phyloP scores from a whole-genome alignment of 495 filamentous ascomycete species.

The Entonaema liquescens region DNA sequence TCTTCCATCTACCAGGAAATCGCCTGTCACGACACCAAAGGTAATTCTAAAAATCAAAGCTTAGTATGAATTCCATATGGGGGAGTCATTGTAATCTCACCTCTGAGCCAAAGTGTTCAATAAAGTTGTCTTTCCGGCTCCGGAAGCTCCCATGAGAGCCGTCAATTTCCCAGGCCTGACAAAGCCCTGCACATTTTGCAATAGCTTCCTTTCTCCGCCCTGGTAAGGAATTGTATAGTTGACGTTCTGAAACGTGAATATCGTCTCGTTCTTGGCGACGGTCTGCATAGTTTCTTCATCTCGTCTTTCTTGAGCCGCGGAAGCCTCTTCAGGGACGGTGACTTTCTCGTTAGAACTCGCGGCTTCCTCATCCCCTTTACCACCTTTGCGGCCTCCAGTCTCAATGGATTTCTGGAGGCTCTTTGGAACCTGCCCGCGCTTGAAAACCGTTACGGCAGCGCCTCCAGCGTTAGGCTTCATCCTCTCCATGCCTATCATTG shows the following conservation, averaged over 20 bases:
- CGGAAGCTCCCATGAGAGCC: slow-evolving; percentile 61
- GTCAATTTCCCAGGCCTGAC: slow-evolving; percentile 75
- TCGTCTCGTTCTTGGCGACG: slow-evolving; percentile 41
- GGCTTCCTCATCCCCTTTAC: slow-evolving; percentile 35
- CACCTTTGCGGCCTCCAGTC: slow-evolving; percentile 31
- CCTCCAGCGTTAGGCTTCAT: slow-evolving; percentile 78
- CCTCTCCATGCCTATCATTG: slow-evolving; percentile 71
- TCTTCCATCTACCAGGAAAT: slow-evolving; percentile 73
- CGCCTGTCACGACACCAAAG: slow-evolving; percentile 57
- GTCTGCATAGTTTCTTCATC: slow-evolving; percentile 21
- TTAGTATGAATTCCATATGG: slow-evolving; percentile 45
- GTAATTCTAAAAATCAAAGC: slow-evolving; percentile 22
- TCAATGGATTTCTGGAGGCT: slow-evolving; percentile 40
- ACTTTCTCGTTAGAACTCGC: slow-evolving; percentile 26
- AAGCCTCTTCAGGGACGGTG: slow-evolving; percentile 4
- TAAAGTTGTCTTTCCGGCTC: slow-evolving; percentile 59
- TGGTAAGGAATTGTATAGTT: slow-evolving; percentile 74
- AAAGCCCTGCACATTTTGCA: slow-evolving; percentile 73
- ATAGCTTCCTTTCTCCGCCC: slow-evolving; percentile 63
- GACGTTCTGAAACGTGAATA: slow-evolving; percentile 77
- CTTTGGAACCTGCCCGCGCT: slow-evolving; percentile 41
- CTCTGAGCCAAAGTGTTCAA: slow-evolving; percentile 71
- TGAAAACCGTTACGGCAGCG: slow-evolving; percentile 72
- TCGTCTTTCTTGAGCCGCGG: slow-evolving; percentile 11
- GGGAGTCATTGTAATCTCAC: slow-evolving; percentile 68